Evolutionary conservation across 2,329 filamentous ascomycete genomes (phyloP).

Genomic region (Neocucurbitaria cava): DNA sequence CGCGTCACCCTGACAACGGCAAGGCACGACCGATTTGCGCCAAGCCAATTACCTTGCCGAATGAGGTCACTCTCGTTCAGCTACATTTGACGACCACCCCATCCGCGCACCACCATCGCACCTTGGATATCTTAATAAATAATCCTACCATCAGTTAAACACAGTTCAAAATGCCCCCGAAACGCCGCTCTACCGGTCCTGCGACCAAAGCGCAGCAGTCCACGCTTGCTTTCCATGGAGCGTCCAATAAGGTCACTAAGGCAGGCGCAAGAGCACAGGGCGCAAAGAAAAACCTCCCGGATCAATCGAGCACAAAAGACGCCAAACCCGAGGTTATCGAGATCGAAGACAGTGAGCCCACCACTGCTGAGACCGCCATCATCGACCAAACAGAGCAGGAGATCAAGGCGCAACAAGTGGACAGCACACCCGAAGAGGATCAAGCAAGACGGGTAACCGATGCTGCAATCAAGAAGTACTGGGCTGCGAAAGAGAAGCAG

Average conservation of each 20-base stretch:
- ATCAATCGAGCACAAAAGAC: conserved; percentile 40
- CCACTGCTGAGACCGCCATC: conserved; percentile 50
- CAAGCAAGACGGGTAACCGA: conserved; percentile 71
- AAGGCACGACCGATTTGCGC: conserved; percentile 19
- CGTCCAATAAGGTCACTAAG: conserved; percentile 66
- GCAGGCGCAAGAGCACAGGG: conserved; percentile 48
- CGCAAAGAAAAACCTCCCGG: conserved; percentile 49
- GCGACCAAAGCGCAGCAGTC: conserved; percentile 62
- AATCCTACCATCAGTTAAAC: not conserved
- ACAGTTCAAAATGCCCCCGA: conserved; percentile 52
- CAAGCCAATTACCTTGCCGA: conserved; percentile 24
- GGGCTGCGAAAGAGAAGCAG: conserved; percentile 73
- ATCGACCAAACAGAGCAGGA: conserved; percentile 49
- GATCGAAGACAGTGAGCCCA: conserved; percentile 37
- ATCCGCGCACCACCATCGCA: conserved; percentile 10
- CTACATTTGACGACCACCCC: conserved; percentile 18
- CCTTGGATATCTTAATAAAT: not conserved
- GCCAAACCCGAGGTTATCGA: conserved; percentile 31
- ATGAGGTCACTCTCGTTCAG: conserved; percentile 34
- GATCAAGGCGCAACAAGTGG: conserved; percentile 28
- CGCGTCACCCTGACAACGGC: conserved; percentile 34
- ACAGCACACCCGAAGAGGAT: conserved; percentile 53
- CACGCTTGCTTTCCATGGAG: conserved; percentile 68
- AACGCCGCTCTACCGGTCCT: conserved; percentile 50
- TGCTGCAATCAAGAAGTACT: conserved; percentile 77